A percentile compares a stretch with the other conserved stretches of the same genome.
Evolutionary conservation across 1,284 basidiomycete species (phyloP).

Genomic region (Cutaneotrichosporon arboriforme): DNA sequence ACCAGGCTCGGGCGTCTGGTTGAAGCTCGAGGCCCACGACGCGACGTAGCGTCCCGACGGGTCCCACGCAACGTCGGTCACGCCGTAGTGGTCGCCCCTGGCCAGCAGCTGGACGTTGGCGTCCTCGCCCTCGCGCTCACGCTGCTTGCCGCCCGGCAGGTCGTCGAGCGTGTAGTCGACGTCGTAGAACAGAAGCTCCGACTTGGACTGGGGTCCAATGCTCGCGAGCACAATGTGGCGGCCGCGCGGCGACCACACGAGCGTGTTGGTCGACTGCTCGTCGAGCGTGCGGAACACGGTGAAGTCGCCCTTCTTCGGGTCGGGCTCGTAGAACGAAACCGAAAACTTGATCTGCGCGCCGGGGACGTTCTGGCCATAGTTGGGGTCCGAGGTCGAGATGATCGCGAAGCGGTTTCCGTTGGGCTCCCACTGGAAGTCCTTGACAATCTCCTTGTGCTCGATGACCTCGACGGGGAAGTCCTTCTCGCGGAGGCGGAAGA

Average conservation of each 20-base stretch:
- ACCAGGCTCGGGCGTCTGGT: slow-evolving; percentile 90
- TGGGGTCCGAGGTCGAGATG: slow-evolving; percentile 90
- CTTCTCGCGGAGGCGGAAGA: slow-evolving; percentile 96
- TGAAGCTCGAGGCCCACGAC: slow-evolving; percentile 92
- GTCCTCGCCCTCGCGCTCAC: slow-evolving; percentile 68
- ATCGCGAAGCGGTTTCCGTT: slow-evolving; percentile 93
- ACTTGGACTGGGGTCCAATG: slow-evolving; percentile 90
- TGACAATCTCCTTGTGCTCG: slow-evolving; percentile 94
- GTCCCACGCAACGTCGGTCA: slow-evolving; percentile 99
- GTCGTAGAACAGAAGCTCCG: slow-evolving; percentile 98
- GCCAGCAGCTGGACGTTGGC: slow-evolving; percentile 75
- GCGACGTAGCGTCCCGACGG: slow-evolving; percentile 91
- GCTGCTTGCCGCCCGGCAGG: slow-evolving; percentile 51
- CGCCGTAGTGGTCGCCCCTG: slow-evolving; percentile 92
- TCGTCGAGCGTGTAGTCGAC: slow-evolving; percentile 85
- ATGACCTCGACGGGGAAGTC: slow-evolving; percentile 97
- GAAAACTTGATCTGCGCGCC: slow-evolving; percentile 94
- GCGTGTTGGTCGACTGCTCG: slow-evolving; percentile 84
- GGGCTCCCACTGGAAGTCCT: slow-evolving; percentile 98
- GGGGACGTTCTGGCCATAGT: slow-evolving; percentile 78
- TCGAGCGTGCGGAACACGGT: slow-evolving; percentile 77
- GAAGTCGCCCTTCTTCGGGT: slow-evolving; percentile 97
- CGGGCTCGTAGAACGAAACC: slow-evolving; percentile 93
- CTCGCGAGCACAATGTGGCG: slow-evolving; percentile 94
- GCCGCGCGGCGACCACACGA: slow-evolving; percentile 96